phyloP scores from a whole-genome alignment of 2,329 filamentous ascomycete genomes.

The Aspergillus sp. region DNA sequence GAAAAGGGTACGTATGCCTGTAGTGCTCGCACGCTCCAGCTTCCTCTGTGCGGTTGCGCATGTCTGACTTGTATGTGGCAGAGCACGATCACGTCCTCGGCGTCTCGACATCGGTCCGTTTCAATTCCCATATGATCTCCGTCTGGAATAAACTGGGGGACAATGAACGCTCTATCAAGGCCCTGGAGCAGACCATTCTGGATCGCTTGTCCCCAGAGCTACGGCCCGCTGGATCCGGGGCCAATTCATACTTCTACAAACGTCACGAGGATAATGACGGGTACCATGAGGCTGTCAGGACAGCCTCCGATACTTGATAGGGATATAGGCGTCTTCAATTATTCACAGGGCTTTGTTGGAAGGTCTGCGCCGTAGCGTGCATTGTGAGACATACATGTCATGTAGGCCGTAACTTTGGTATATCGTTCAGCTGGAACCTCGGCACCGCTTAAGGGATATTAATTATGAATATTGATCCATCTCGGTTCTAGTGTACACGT shows the following conservation, averaged over 20 bases:
- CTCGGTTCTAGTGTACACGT: slow-evolving; percentile 4
- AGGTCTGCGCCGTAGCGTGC: not conserved
- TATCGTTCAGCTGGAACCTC: too few species aligned
- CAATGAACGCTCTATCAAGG: slow-evolving; percentile 75
- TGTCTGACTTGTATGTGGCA: slow-evolving; percentile 30
- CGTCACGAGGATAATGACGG: slow-evolving; percentile 84
- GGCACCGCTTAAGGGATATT: not conserved
- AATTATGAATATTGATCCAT: not conserved
- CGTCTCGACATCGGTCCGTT: slow-evolving; percentile 80
- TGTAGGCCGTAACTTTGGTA: too few species aligned
- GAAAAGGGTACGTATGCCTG: slow-evolving; percentile 67
- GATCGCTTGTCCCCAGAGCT: slow-evolving; percentile 71
- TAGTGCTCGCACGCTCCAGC: not conserved
- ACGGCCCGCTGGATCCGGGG: slow-evolving; percentile 59
- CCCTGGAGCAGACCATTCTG: slow-evolving; percentile 69
- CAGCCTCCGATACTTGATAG: not conserved
- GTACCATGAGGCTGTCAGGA: slow-evolving; percentile 55
- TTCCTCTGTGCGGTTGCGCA: too few species aligned
- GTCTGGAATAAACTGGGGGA: slow-evolving; percentile 90
- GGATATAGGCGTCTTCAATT: not conserved
- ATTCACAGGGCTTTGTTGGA: too few species aligned
- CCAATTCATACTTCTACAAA: slow-evolving; percentile 65
- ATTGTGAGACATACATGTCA: too few species aligned
- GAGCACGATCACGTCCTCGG: slow-evolving; percentile 84
- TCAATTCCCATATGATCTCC: slow-evolving; percentile 83